Evolutionary conservation across 2,329 filamentous ascomycete genomes (phyloP).

Genomic region (Alternaria arbusti): DNA sequence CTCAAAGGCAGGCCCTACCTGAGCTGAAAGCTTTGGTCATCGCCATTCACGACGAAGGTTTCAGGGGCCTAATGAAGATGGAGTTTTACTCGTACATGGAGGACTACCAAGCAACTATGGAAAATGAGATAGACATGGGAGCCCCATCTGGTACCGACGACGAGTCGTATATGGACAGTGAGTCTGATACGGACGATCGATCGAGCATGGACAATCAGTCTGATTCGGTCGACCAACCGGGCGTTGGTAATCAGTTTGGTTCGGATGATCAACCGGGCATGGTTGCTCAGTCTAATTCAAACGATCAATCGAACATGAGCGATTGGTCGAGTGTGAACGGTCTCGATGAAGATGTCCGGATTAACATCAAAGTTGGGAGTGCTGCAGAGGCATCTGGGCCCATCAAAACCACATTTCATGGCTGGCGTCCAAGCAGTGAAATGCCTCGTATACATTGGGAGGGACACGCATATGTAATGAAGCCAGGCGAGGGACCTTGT

Average conservation of each 20-base stretch:
- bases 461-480: not conserved
- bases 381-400: not conserved
- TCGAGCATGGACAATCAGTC: not conserved
- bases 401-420: not conserved
- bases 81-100: not conserved
- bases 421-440: not conserved
- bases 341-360: not conserved
- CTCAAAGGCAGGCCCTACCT: not conserved
- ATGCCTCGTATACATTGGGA: not conserved
- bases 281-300: not conserved
- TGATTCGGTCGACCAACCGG: not conserved
- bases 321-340: not conserved
- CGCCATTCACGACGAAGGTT: not conserved
- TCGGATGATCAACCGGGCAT: not conserved
- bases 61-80: not conserved
- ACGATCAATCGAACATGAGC: not conserved
- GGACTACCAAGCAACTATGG: not conserved
- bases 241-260: not conserved
- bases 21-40: not conserved
- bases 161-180: not conserved
- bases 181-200: not conserved
- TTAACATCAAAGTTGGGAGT: not conserved
- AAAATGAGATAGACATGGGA: not conserved
- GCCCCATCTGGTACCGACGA: not conserved
- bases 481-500: not conserved